These are phyloP conservation scores for Aureobasidium lini DNA, from an alignment of 2,329 filamentous ascomycete species.

Conservation along the genomic window DNA sequence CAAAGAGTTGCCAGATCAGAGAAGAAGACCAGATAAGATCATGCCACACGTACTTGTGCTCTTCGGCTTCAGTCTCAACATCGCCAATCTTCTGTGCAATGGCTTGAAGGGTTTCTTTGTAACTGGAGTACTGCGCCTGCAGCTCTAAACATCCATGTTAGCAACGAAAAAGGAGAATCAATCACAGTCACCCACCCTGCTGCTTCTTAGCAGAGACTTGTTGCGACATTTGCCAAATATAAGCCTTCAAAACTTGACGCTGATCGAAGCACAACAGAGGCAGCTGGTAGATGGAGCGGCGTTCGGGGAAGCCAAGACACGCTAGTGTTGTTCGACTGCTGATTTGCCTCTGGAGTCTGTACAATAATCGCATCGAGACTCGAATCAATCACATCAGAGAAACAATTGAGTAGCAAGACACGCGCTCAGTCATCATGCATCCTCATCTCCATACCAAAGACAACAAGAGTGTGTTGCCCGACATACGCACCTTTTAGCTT, in stretches of 20 bases:
- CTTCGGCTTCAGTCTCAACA: constrained; percentile 93
- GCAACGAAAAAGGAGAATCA: background rate
- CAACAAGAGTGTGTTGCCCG: constrained; percentile 62
- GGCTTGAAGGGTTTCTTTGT: constrained; percentile 72
- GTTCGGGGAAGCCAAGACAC: constrained; percentile 11
- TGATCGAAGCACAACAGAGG: background rate
- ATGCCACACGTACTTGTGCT: constrained; percentile 70
- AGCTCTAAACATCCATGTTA: constrained; percentile 51
- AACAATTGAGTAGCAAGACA: background rate
- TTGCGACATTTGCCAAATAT: constrained; percentile 37
- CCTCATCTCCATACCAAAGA: constrained; percentile 92
- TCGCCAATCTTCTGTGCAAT: constrained; percentile 95
- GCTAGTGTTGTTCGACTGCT: background rate
- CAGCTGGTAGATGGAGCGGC: background rate
- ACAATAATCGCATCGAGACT: background rate
- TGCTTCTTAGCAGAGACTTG: constrained; percentile 60
- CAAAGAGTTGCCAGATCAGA: background rate
- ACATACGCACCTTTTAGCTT: background rate
- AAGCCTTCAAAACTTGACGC: background rate
- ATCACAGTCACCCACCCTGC: constrained; percentile 48
- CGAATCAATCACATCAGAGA: background rate
- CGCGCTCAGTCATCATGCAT: constrained; percentile 61
- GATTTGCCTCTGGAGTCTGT: background rate
- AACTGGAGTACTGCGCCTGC: constrained; percentile 71
- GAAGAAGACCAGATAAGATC: constrained; percentile 12